Base-by-base conservation (phyloP, 1,139 yeast genomes). In the Candida tropicalis region DNA sequence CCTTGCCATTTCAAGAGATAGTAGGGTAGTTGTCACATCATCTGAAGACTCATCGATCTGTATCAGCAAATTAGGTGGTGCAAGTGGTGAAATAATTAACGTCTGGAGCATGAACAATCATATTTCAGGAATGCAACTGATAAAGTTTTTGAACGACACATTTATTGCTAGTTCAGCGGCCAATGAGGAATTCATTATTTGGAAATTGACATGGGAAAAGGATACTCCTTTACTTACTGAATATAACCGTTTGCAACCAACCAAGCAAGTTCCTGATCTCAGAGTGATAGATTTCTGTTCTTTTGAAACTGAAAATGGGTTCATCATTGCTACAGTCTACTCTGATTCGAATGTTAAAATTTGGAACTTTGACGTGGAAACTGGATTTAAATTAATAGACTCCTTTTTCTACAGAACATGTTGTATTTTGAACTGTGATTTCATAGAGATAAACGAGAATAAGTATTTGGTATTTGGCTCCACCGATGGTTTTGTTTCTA, bases 21-120 rank as follows among this genome's bases (percentile, higher is more conserved):
- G 39, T 2, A 63, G 63, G 33, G 52, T 78, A 16, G 66, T 85
- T 9, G 76, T 87, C 20, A 82, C 95, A 2, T 98, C 91, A 1
- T 84, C 97, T 0, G 99, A 93, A 61, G 99, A 93, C 58, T 86
- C 97, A 0, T 79, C 89, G 1, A 68, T 93, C 4, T 75, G 82
- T 47, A 53, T 91, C 17, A 78, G 84, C 1, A 67, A 69, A 18
- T 46, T 88, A 2, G 53, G 60, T 29, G 38, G 52, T 0, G 50
- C 56, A 25, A n/a, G n/a, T n/a, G 87, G 88, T 1, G 52, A 53
- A 0, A 51, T 83, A 3, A 55, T 57, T 4, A 74, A 73, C 26
- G 66, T 65, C 37, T 82, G 93, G 84, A 76, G 85, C 2, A 73
- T 84, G 60, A 79, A 91, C 58, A 79, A 81, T 46, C 99, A 93